A percentile compares a stretch with the other conserved stretches of the same genome.
These are phyloP conservation scores for Puccinellia tenuiflora DNA, from an alignment of 176 grass and related monocot genomes.

Conservation along the genomic window DNA sequence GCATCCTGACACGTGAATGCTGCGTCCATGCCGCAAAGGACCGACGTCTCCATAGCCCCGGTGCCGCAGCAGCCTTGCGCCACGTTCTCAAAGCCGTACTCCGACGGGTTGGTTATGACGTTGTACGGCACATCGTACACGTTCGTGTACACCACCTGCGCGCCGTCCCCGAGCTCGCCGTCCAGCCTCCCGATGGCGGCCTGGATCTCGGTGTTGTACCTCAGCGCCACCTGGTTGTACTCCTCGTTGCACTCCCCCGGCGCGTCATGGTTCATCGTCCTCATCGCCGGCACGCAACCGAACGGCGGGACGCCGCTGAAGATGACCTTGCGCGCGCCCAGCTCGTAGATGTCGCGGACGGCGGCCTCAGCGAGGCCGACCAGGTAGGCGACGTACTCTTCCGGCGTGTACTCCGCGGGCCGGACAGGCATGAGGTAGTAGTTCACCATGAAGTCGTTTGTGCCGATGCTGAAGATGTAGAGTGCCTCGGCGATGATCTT, in stretches of 20 bases:
- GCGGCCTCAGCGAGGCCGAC: constrained; percentile 21
- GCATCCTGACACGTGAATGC: constrained; percentile 36
- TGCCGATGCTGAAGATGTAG: constrained; percentile 56
- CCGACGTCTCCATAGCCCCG: constrained; percentile 36
- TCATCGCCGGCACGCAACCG: constrained; percentile 38
- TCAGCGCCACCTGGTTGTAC: constrained; percentile 35
- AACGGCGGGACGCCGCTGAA: constrained; percentile 44
- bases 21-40: constrained; percentile 33
- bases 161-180: constrained; percentile 15
- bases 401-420: constrained; percentile 13
- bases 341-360: constrained; percentile 20
- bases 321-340: constrained; percentile 50
- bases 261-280: constrained; percentile 19
- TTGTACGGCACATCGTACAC: constrained; percentile 9
- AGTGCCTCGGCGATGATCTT: constrained; percentile 42
- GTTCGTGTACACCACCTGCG: constrained; percentile 20
- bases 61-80: constrained; percentile 60
- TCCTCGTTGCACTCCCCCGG: constrained; percentile 47
- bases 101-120: constrained; percentile 19
- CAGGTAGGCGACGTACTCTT: constrained; percentile 44
- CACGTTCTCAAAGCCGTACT: constrained; percentile 55
- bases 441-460: constrained; percentile 64
- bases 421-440: constrained; percentile 30
- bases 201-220: constrained; percentile 34
- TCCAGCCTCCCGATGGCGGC: constrained; percentile 19